A percentile compares a stretch with the other conserved stretches of the same genome.
phyloP scores from a whole-genome alignment of 2,329 filamentous ascomycete genomes.

The Stemphylium lycopersici region DNA sequence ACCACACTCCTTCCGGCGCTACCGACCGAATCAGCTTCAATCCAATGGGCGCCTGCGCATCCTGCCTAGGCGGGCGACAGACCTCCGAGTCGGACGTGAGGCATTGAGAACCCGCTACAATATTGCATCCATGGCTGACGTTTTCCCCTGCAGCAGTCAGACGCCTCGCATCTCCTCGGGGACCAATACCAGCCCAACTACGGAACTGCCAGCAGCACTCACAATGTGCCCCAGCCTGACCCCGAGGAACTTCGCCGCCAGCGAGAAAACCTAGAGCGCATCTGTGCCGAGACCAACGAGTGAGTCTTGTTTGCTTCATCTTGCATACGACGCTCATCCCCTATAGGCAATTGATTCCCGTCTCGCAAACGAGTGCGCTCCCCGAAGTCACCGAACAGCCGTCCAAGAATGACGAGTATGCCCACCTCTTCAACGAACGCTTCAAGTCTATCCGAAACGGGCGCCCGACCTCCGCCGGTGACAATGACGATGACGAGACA shows the following conservation, averaged over 20 bases:
- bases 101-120: slow-evolving; percentile 12
- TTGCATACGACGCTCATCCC: slow-evolving; percentile 28
- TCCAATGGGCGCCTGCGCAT: slow-evolving; percentile 57
- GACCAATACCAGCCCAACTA: slow-evolving; percentile 54
- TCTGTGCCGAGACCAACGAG: slow-evolving; percentile 58
- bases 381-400: slow-evolving; percentile 45
- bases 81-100: slow-evolving; percentile 54
- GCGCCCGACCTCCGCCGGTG: slow-evolving; percentile 30
- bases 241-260: slow-evolving; percentile 57
- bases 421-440: slow-evolving; percentile 51
- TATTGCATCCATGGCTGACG: slow-evolving; percentile 28
- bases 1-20: background rate
- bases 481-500: slow-evolving; percentile 43
- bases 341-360: slow-evolving; percentile 58
- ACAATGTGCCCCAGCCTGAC: slow-evolving; percentile 51
- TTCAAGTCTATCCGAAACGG: slow-evolving; percentile 40
- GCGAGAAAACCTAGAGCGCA: slow-evolving; percentile 56
- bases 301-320: slow-evolving; percentile 29
- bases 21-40: slow-evolving; percentile 18
- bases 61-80: slow-evolving; percentile 55
- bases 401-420: slow-evolving; percentile 46
- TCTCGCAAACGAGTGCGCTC: slow-evolving; percentile 53
- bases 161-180: slow-evolving; percentile 55
- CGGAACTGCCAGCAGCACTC: slow-evolving; percentile 49
- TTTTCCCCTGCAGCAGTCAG: slow-evolving; percentile 49